These are phyloP conservation scores for Trichophyton equinum DNA, from an alignment of 2,329 filamentous ascomycete genomes.

Conservation along the genomic window DNA sequence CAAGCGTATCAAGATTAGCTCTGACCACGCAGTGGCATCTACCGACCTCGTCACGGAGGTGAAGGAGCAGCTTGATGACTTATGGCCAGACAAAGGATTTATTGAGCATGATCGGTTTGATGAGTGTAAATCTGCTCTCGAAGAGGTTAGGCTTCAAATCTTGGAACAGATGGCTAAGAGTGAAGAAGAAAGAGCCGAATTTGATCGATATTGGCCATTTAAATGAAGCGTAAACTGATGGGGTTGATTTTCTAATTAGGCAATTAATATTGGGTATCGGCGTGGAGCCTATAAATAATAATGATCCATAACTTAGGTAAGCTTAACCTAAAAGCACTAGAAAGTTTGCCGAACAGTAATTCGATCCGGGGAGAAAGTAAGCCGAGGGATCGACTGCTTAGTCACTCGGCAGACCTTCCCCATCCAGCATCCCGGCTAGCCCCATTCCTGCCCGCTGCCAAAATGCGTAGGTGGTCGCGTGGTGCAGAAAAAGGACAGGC, in stretches of 20 bases:
- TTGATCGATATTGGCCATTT: conserved; percentile 9
- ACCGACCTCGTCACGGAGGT: conserved; percentile 7
- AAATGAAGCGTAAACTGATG: neutral
- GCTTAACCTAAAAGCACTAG: neutral
- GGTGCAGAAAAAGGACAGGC: neutral
- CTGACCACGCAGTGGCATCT: neutral
- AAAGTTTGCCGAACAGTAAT: neutral
- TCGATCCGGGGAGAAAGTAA: neutral
- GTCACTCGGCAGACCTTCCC: neutral
- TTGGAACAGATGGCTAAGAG: conserved; percentile 3
- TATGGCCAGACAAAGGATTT: conserved; percentile 11
- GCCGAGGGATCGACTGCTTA: neutral
- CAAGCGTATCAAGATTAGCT: neutral
- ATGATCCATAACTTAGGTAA: too few species aligned
- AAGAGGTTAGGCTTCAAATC: conserved; percentile 6
- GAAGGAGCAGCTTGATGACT: conserved; percentile 3
- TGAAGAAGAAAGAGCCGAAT: conserved; percentile 1
- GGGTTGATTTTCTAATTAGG: too few species aligned
- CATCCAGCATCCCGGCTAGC: neutral
- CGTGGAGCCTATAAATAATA: too few species aligned
- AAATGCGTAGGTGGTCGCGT: conserved; percentile 3
- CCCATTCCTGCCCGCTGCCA: neutral
- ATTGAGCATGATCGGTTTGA: conserved; percentile 9
- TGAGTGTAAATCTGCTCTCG: conserved; percentile 6
- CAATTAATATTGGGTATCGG: too few species aligned